Evolutionary conservation across 1,139 yeast species (phyloP), one percentile per base, ranked within the genome.

Genomic region (Yamadazyma buinensis): DNA sequence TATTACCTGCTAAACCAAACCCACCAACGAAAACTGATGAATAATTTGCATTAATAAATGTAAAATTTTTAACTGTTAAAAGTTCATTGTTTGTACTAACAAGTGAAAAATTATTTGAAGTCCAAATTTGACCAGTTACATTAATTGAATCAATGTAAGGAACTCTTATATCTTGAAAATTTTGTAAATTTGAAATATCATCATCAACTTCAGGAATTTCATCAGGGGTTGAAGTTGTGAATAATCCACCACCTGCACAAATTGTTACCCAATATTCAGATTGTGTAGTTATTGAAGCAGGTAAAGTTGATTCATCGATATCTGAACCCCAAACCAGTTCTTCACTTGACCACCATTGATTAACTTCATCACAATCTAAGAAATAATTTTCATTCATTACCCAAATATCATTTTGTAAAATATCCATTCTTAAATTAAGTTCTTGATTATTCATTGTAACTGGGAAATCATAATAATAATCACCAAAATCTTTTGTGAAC

Each of bases 1-100:
- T 49, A 21, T 54, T 46, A 3, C 74, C 74, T 3, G 81, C 80
- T 4, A 82, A 50, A 1, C 88, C 90, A 13, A 61, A 32, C 3
- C 64, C 67, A 4, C 72, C 72, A 26, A 44, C 50, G 37, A 25
- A 49, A 18, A 54, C 54, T 30, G 46, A 46, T 1, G 67, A 42
- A 6, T 41, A 30, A 28, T 51, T 40, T 1, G 48, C 67, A 36
- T 57, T 43, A 5, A 64, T 36, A 40, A 64, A 63, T 4, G 67
- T 47, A 35, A 64, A 55, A 32, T 55, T 47, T 0, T 43, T 32
- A 3, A 64, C 28, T 10, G 15, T 13, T 7, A 59, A 17, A 7
- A 25, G 15, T 10, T 43, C 26, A 7, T 46, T 49, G 21, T 41
- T 40, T 2, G 50, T 34, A 12, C 42, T 30, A 15, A 47, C 38